Base-by-base conservation (phyloP, 345 rosid genomes). In the Ceriops zippeliana region DNA sequence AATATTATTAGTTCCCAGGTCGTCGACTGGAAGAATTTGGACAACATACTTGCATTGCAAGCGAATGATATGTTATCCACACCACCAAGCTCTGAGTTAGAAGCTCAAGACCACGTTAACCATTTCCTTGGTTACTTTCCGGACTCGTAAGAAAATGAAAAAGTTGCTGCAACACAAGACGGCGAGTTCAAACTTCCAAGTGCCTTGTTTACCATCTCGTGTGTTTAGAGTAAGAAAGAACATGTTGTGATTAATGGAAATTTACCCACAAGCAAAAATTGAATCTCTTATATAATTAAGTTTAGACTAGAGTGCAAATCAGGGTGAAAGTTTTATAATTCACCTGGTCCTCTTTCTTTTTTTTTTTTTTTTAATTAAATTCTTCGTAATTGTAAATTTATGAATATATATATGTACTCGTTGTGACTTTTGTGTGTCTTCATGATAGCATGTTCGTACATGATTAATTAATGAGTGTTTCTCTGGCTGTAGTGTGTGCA, bases 51-150 rank as follows among this genome's bases (percentile, higher is more conserved):
- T 63, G 82, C 75, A 16, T 71, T 85, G 34, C 90, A 82, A 76
- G 66, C 73, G 60, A 58, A 30, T 27, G 70, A 58, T 24, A 69
- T 72, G 26, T 75, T 79, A 52, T 69, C 82, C 31, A 62, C 80
- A 32, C 67, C 83, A 19, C 87, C 79, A 64, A 67, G 58, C 68
- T 81, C 71, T 21, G 83, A 79, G 21, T 37, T 67, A 38, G 81
- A 83, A 52, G 69, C 69, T 70, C 76, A 76, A 65, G 67, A 58
- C 32, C 76, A 79, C 28, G 71, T 37, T 74, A 71, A 62, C 63
- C 84, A 79, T 76, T 80, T 88, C 73, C 88, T 84, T 62, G 91
- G 81, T 60, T 89, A 83, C 85, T 87, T 92, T 71, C 87, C 87
- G 63, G 87, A 84, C 67, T 80, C 78, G 31, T 91, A 79, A 83